Conservation (phyloP, 495 filamentous ascomycete species). For the Podospora australis region DNA sequence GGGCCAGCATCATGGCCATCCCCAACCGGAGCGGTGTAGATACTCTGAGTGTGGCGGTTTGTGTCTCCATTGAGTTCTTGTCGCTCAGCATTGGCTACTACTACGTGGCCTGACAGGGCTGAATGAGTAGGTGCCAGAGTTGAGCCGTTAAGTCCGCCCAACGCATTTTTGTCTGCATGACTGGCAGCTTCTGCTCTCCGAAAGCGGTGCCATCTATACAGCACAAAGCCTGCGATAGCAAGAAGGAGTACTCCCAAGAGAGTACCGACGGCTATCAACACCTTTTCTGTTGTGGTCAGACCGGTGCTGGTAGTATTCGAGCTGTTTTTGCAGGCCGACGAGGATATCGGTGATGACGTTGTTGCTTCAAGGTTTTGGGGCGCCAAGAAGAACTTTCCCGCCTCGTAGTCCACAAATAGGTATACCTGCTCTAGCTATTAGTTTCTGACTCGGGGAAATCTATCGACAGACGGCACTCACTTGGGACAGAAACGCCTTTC, state of each 20-base stretch:
- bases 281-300: constrained; percentile 6
- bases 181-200: no score
- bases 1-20: no score
- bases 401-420: constrained; percentile 16
- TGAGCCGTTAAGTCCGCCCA: no score
- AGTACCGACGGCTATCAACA: constrained; percentile 7
- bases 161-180: no score
- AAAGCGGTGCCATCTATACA: background rate
- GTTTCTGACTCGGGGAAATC: background rate
- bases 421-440: constrained; percentile 3
- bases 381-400: constrained; percentile 7
- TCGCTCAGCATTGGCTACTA: no score
- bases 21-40: no score
- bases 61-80: no score
- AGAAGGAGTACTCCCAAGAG: constrained; percentile 7
- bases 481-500: constrained; percentile 17
- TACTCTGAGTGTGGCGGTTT: no score
- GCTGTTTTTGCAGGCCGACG: no score
- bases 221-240: background rate
- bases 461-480: background rate
- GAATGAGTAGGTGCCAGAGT: no score
- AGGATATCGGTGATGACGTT: constrained; percentile 6
- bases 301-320: background rate
- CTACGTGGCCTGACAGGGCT: no score
- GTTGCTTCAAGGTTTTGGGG: constrained; percentile 3